Evolutionary conservation across 2,329 filamentous ascomycete species (phyloP), one percentile per base, ranked within the genome.

Genomic region (Fusarium newnesense): DNA sequence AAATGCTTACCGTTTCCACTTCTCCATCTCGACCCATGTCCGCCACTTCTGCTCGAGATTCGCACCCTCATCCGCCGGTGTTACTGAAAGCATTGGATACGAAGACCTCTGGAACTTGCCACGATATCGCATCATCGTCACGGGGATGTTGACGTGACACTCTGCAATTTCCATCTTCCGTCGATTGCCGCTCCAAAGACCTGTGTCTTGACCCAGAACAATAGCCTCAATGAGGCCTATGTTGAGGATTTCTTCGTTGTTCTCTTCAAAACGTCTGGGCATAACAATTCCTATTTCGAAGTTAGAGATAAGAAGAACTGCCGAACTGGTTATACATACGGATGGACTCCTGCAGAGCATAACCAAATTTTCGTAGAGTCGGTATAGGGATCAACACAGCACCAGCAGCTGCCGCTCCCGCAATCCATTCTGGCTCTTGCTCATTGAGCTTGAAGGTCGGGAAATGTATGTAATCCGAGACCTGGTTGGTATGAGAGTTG

Each of bases 31-130:
- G 19, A 88, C 85, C 92, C 92, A 94, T 30, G 81, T 80, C 62
- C 82, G 85, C 92, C 92, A 94, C 75, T 93, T 93, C 7, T 84
- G 81, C 64, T 92, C 87, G 1, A 94, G 81, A 5, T 81, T 81
- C 24, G 88, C 79, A 3, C 88, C 89, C 28, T 88, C 83, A 62
- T 93, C 91, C 2, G 86, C 85, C 2, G 85, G 76, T n/a, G 81
- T 77, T 4, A 90, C 86, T 0, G 82, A 78, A 19, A 92, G 85
- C 5, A 83, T 79, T 4, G 86, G 84, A 76, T 89, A 91, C 6
- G 83, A 83, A 19, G 86, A 87, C 28, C 87, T 83, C 64, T 89
- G 86, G 75, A 92, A 92, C 58, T 88, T 86, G 26, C 89, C 87
- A n/a, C 84, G 83, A 70, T 87, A 87, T 32, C 87, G 83, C 83